These are phyloP conservation scores for Tuber brumale DNA, from an alignment of 495 filamentous ascomycete genomes.

Conservation along the genomic window DNA sequence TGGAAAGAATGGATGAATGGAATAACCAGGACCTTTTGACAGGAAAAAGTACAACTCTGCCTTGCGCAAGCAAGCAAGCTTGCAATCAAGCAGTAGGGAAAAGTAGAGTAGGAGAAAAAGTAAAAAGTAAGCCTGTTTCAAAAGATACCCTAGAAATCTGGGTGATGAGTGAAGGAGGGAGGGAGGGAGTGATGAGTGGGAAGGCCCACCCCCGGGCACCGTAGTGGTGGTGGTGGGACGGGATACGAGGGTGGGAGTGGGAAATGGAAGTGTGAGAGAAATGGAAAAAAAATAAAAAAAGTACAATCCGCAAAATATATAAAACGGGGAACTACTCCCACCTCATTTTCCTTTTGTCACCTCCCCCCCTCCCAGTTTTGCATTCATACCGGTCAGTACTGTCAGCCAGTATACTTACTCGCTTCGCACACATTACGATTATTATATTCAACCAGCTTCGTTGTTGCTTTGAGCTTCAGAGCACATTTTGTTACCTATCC, in stretches of 20 bases:
- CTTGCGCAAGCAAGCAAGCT: neutral
- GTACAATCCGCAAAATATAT: neutral
- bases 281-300: neutral
- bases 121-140: conserved; percentile 3
- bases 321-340: neutral
- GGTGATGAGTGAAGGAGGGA: neutral
- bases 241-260: conserved; percentile 2
- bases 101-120: neutral
- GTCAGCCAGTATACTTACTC: neutral
- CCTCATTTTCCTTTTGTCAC: neutral
- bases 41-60: neutral
- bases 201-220: neutral
- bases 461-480: neutral
- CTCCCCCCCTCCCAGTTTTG: neutral
- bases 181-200: neutral
- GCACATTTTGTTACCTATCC: neutral
- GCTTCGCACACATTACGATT: neutral
- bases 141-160: neutral
- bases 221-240: neutral
- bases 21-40: neutral
- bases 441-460: neutral
- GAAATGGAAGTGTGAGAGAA: neutral
- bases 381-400: neutral
- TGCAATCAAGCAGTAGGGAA: neutral
- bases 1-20: neutral